phyloP scores from a whole-genome alignment of 495 filamentous ascomycete species.

The Neurospora sp. region DNA sequence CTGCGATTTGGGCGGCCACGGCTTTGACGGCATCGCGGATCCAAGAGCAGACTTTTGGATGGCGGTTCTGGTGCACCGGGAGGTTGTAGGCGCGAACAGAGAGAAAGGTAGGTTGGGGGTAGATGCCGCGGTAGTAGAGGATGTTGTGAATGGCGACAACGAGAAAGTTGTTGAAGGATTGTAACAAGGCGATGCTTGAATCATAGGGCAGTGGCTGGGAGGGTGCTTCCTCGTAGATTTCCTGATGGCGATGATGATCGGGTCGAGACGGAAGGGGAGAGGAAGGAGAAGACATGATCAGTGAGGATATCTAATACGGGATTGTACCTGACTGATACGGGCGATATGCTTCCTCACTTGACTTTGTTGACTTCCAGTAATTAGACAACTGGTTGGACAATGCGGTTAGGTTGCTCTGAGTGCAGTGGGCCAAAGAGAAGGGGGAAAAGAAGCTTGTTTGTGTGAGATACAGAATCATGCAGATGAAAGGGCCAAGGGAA shows the following conservation, averaged over 20 bases:
- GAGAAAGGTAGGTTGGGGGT: slow-evolving; percentile 72
- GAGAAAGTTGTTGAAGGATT: slow-evolving; percentile 65
- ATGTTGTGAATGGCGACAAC: slow-evolving; percentile 87
- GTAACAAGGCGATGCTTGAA: neutral
- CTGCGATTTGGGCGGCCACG: slow-evolving; percentile 56
- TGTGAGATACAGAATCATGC: neutral
- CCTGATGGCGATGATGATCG: slow-evolving; percentile 31
- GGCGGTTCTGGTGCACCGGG: slow-evolving; percentile 78
- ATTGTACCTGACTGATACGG: neutral
- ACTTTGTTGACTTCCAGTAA: neutral
- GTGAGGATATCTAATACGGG: no score
- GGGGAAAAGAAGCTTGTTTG: neutral
- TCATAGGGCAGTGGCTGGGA: neutral
- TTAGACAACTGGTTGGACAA: neutral
- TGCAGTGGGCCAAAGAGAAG: neutral
- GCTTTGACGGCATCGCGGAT: slow-evolving; percentile 74
- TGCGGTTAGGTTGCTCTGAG: neutral
- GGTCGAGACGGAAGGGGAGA: slow-evolving; percentile 6
- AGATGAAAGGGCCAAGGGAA: neutral
- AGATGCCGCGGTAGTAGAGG: slow-evolving; percentile 77
- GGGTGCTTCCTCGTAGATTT: neutral
- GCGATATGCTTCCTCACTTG: neutral
- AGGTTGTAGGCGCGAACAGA: slow-evolving; percentile 78
- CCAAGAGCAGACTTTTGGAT: slow-evolving; percentile 86
- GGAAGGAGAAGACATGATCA: slow-evolving; percentile 13